These are phyloP conservation scores for Carpinus fangiana DNA, from an alignment of 306 rosid species.

Conservation along the genomic window DNA sequence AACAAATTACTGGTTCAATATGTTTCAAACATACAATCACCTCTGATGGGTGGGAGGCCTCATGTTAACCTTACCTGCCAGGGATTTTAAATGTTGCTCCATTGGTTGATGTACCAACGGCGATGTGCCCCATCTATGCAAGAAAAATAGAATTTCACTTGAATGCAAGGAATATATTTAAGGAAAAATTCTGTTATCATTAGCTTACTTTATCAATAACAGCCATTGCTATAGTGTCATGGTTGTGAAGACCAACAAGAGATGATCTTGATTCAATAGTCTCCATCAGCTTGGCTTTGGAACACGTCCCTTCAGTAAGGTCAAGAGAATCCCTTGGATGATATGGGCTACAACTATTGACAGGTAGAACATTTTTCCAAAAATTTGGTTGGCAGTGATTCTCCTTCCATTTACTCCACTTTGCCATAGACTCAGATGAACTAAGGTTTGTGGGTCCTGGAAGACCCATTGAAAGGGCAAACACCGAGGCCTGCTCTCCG, in stretches of 20 bases:
- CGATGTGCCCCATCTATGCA: conserved; percentile 70
- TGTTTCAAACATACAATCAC: neutral
- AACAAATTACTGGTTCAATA: neutral
- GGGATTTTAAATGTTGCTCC: conserved; percentile 97
- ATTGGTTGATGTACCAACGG: conserved; percentile 94
- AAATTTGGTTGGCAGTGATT: conserved; percentile 85
- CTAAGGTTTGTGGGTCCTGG: conserved; percentile 85
- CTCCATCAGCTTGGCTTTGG: conserved; percentile 29
- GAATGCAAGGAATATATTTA: neutral
- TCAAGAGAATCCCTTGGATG: conserved; percentile 36
- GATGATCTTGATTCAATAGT: conserved; percentile 35
- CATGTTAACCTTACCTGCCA: conserved; percentile 62
- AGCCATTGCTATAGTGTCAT: conserved; percentile 94
- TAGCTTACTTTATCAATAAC: conserved; percentile 75
- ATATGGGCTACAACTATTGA: conserved; percentile 74
- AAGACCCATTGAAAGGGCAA: conserved; percentile 94
- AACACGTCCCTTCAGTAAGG: conserved; percentile 40
- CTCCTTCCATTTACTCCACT: conserved; percentile 78
- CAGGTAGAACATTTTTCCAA: conserved; percentile 68
- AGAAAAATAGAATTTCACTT: conserved; percentile 28
- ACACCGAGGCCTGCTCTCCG: conserved; percentile 84
- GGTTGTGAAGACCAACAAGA: conserved; percentile 64
- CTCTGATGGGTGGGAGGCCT: conserved; percentile 4
- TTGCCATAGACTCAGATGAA: conserved; percentile 68
- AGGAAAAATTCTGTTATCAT: neutral